Evolutionary conservation across 768 basidiomycete genomes (phyloP).

Genomic region (Trametes punicea): DNA sequence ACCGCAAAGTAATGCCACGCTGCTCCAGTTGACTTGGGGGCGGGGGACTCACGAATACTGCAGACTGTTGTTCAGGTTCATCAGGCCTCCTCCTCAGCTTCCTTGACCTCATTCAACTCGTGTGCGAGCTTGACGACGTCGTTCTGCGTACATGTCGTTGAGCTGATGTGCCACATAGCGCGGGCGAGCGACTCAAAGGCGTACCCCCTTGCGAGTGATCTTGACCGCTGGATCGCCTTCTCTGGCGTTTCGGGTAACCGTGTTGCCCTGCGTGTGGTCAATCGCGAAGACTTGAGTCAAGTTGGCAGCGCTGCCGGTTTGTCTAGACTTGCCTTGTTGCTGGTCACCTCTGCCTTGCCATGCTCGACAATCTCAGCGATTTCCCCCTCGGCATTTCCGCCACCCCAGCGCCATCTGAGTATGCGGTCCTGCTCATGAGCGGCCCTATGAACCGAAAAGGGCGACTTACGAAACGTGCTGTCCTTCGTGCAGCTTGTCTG

Average conservation of each 20-base stretch:
- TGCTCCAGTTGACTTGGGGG: neutral
- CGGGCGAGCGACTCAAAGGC: conserved; percentile 18
- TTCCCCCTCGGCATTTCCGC: conserved; percentile 31
- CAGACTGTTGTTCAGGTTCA: too few species aligned
- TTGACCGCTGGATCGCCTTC: conserved; percentile 49
- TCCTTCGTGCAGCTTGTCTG: conserved; percentile 31
- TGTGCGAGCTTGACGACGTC: conserved; percentile 51
- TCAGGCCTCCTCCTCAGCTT: conserved; percentile 14
- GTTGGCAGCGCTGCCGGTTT: neutral
- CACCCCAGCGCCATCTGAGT: conserved; percentile 38
- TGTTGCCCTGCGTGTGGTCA: conserved; percentile 35
- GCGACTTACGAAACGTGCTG: conserved; percentile 35
- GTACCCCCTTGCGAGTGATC: conserved; percentile 42
- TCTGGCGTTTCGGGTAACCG: conserved; percentile 40
- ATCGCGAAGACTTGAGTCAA: neutral
- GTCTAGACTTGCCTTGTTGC: conserved; percentile 37
- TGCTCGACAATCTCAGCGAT: conserved; percentile 41
- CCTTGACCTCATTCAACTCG: conserved; percentile 44
- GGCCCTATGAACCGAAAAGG: neutral
- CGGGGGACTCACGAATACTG: too few species aligned
- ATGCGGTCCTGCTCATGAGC: neutral
- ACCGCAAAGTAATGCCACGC: too few species aligned
- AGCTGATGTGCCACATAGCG: neutral
- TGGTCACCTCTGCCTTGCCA: conserved; percentile 42
- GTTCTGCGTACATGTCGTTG: conserved; percentile 34